phyloP scores from a whole-genome alignment of 768 basidiomycete species.

The Mycena haematopus region DNA sequence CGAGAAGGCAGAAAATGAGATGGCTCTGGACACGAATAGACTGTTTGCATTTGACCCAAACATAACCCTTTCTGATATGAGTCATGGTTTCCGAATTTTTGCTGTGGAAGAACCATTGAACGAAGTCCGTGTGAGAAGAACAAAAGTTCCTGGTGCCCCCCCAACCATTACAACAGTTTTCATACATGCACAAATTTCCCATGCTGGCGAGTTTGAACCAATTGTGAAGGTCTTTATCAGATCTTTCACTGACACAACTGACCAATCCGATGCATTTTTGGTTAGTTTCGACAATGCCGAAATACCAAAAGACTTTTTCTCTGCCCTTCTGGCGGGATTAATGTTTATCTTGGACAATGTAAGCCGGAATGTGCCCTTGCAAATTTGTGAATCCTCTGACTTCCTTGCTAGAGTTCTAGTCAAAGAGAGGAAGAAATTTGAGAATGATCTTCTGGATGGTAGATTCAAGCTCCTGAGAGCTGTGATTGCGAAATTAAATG shows the following conservation, averaged over 20 bases:
- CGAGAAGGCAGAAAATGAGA: background rate
- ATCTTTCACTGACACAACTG: background rate
- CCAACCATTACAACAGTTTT: background rate
- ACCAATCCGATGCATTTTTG: background rate
- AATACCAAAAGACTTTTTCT: background rate
- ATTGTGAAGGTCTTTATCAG: background rate
- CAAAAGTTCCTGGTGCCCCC: background rate
- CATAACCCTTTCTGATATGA: background rate
- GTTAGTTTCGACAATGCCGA: background rate
- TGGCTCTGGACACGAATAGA: background rate
- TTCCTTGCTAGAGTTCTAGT: background rate
- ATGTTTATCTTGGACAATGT: background rate
- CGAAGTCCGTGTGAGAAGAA: background rate
- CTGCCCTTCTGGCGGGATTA: constrained; percentile 1
- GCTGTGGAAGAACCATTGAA: background rate
- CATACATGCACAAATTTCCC: background rate
- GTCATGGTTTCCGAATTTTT: background rate
- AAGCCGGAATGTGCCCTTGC: background rate
- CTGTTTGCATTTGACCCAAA: constrained; percentile 1
- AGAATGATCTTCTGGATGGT: background rate
- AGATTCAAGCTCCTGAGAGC: background rate
- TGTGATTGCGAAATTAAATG: background rate
- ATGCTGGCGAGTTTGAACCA: background rate
- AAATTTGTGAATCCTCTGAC: background rate
- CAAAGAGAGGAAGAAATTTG: background rate